Evolutionary conservation across 371 early-diverging fungal genomes (phyloP).

Genomic region (Batrachochytrium dendrobatidis): DNA sequence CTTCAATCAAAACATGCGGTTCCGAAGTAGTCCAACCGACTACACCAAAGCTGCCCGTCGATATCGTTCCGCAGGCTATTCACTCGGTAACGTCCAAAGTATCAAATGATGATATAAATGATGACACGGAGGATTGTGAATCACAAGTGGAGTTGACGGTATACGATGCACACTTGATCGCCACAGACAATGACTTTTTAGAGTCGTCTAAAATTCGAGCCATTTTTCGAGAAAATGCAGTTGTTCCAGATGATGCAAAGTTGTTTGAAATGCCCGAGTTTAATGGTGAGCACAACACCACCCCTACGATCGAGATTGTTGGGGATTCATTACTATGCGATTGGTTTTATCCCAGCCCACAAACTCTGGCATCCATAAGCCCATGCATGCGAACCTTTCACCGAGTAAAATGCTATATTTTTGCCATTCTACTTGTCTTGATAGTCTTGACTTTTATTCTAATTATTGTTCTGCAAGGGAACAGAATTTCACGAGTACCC

Average conservation of each 20-base stretch:
- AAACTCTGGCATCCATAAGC: slow-evolving; percentile 7
- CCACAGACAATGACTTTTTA: slow-evolving; percentile 52
- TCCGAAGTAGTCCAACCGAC: no score
- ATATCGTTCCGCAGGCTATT: no score
- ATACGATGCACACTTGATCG: slow-evolving; percentile 46
- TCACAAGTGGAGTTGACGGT: slow-evolving; percentile 2
- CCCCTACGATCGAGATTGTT: slow-evolving; percentile 17
- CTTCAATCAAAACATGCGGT: no score
- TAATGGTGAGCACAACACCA: slow-evolving; percentile 21
- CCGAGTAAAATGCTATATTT: slow-evolving; percentile 33
- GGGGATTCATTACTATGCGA: slow-evolving; percentile 35
- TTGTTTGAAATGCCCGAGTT: slow-evolving; percentile 50
- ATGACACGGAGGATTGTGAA: not conserved
- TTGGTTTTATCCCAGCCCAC: slow-evolving; percentile 35
- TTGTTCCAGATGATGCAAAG: slow-evolving; percentile 37
- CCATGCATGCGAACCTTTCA: slow-evolving; percentile 28
- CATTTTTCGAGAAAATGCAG: slow-evolving; percentile 41
- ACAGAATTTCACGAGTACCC: not conserved
- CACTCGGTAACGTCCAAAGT: no score
- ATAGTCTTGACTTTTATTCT: slow-evolving; percentile 26
- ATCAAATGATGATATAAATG: not conserved
- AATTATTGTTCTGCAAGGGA: slow-evolving; percentile 6
- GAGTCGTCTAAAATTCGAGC: slow-evolving; percentile 38
- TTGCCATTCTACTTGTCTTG: slow-evolving; percentile 18
- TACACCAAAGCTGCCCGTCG: no score